Conservation (phyloP, 1,284 basidiomycete genomes). For the Heterobasidion annosum region DNA sequence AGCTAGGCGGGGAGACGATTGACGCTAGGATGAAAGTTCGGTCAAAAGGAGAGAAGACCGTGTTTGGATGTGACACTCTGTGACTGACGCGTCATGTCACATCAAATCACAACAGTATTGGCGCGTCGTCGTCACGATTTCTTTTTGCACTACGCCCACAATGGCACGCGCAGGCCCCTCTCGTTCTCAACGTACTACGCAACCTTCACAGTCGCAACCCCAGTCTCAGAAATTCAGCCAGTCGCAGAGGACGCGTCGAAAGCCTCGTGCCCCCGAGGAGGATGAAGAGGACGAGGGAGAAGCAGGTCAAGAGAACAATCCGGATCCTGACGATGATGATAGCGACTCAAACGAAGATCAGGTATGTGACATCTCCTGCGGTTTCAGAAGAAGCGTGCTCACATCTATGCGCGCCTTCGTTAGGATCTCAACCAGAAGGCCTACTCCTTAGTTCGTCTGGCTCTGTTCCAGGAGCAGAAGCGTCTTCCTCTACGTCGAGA, state of each 20-base stretch:
- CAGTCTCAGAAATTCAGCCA: constrained; percentile 6
- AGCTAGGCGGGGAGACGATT: too few relatives aligned
- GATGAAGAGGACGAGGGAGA: constrained; percentile 15
- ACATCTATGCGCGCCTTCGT: background rate
- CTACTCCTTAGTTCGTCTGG: constrained; percentile 59
- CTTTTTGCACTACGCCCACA: background rate
- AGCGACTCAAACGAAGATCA: background rate
- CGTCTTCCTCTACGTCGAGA: constrained; percentile 55
- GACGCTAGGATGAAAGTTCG: too few relatives aligned
- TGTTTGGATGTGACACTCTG: background rate
- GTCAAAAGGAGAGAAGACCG: too few relatives aligned
- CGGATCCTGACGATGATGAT: constrained; percentile 1
- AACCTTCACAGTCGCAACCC: constrained; percentile 20
- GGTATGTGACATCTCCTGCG: background rate
- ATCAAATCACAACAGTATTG: background rate
- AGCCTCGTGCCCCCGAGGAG: constrained; percentile 9
- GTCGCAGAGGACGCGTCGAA: constrained; percentile 2
- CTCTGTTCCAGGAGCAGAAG: constrained; percentile 62
- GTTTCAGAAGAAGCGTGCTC: constrained; percentile 1
- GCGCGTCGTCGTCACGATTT: background rate
- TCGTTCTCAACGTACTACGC: constrained; percentile 21
- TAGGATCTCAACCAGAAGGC: constrained; percentile 54
- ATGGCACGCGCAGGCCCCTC: constrained; percentile 13
- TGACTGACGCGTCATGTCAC: background rate
- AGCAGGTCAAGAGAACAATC: constrained; percentile 2